Evolutionary conservation across 345 rosid genomes (phyloP), one percentile per base, ranked within the genome.

Genomic region (Cardiospermum halicacabum): DNA sequence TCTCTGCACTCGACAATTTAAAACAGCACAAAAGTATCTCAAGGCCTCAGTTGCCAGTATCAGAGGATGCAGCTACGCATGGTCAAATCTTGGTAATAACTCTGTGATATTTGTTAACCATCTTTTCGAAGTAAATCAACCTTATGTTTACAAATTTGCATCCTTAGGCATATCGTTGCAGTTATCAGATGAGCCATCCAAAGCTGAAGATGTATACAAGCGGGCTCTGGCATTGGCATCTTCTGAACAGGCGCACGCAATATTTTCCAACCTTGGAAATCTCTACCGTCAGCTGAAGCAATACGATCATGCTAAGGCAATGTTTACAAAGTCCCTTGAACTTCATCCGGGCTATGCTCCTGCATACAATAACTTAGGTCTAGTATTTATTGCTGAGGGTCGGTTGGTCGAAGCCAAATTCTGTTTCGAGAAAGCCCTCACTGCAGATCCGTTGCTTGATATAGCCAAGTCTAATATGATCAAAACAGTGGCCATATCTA

Each of bases 281-380:
- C 86, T 94, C 31, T 94, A 89, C 28, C 74, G 97, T 56, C 93
- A 80, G 72, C 91, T 79, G 70, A 83, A 77, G 70, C 80, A 87
- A 64, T 94, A 84, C 0, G 93, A 91, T 49, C 82, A 84, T 32
- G 96, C 99, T 62, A 89, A 82, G 69, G 96, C 97, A 53, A 91
- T 91, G 99, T 81, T 91, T 60, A 62, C 95, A 0, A 91, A 89
- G 78, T 81, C 96, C 9, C 88, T 94, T 32, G 91, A 88, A 28
- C 92, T 94, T 56, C 82, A 70, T 58, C 97, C 96, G 1, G 96
- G 95, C 16, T 91, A 94, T 70, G 91, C 99, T 56, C 99, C 96
- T 56, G 97, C 99, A 37, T 89, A 82, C 69, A 94, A 89, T 84
- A 94, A 94, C 73, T 81, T 89, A 3, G 99, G 97, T 21, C 99